Evolutionary conservation across 2,329 filamentous ascomycete genomes (phyloP).

Genomic region (Fusarium anthophilum): DNA sequence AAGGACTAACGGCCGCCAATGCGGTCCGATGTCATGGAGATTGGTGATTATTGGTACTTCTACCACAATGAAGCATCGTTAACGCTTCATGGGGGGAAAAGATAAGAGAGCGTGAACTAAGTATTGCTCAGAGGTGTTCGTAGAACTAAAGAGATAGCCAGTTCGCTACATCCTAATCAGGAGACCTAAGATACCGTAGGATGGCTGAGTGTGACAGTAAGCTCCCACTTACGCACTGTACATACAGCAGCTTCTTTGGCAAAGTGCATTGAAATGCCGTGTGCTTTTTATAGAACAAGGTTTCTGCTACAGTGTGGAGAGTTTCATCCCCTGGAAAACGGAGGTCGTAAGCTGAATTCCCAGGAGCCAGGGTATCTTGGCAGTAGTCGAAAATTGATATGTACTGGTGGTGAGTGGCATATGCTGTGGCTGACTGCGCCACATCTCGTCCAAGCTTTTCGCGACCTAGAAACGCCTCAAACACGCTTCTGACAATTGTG

Average conservation of each 20-base stretch:
- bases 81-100: slow-evolving; percentile 1
- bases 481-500: slow-evolving; percentile 35
- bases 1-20: slow-evolving; percentile 30
- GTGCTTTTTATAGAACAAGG: slow-evolving; percentile 39
- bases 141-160: slow-evolving; percentile 28
- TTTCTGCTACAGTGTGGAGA: slow-evolving; percentile 36
- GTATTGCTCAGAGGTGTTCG: slow-evolving; percentile 9
- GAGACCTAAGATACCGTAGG: slow-evolving; percentile 32
- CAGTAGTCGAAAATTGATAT: slow-evolving; percentile 1
- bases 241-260: neutral
- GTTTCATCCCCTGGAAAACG: slow-evolving; percentile 20
- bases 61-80: slow-evolving; percentile 34
- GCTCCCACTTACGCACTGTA: slow-evolving; percentile 27
- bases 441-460: slow-evolving; percentile 27
- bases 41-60: neutral
- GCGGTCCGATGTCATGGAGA: slow-evolving; percentile 38
- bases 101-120: slow-evolving; percentile 17
- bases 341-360: slow-evolving; percentile 24
- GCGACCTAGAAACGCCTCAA: slow-evolving; percentile 32
- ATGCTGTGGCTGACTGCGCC: slow-evolving; percentile 44
- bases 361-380: neutral
- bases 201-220: slow-evolving; percentile 26
- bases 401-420: slow-evolving; percentile 14
- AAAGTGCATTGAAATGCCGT: neutral
- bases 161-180: slow-evolving; percentile 27